Conservation (phyloP, 2,329 filamentous ascomycete species). For the Cladosporium sphaerospermum region DNA sequence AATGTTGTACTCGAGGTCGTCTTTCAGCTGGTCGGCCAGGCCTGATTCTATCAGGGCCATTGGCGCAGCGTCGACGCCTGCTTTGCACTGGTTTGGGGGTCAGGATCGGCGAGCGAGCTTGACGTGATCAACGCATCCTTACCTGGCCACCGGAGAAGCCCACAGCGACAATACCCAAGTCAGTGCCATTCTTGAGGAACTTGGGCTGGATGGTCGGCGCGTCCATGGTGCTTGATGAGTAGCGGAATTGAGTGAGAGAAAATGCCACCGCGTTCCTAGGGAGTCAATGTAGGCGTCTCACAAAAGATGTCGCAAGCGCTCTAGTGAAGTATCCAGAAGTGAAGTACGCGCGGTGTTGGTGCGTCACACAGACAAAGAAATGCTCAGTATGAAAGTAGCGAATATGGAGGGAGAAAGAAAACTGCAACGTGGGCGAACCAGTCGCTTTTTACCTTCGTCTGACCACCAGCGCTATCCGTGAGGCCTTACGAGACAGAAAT, state of each 20-base stretch:
- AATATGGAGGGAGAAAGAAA: background rate
- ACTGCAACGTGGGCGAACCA: background rate
- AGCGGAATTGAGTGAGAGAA: background rate
- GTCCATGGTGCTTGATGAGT: constrained; percentile 24
- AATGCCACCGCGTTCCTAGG: background rate
- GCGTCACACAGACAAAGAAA: too few species aligned
- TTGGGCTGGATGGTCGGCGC: constrained; percentile 58
- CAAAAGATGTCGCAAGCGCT: background rate
- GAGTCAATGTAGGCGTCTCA: background rate
- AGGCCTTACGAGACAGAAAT: constrained; percentile 10
- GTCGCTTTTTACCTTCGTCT: constrained; percentile 3
- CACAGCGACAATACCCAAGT: constrained; percentile 88
- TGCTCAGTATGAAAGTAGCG: background rate
- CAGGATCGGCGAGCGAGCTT: background rate
- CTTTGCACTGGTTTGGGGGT: constrained; percentile 61
- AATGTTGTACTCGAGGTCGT: constrained; percentile 84
- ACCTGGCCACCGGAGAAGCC: constrained; percentile 97
- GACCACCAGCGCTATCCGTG: constrained; percentile 9
- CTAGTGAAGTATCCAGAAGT: background rate
- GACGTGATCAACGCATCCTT: constrained; percentile 22
- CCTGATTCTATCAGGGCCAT: constrained; percentile 83
- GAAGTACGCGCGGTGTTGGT: background rate
- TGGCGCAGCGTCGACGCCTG: constrained; percentile 85
- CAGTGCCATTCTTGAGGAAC: constrained; percentile 71
- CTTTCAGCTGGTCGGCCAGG: constrained; percentile 72